Conservation (phyloP, 1,139 yeast genomes). For the Arxiozyma heterogenica region DNA sequence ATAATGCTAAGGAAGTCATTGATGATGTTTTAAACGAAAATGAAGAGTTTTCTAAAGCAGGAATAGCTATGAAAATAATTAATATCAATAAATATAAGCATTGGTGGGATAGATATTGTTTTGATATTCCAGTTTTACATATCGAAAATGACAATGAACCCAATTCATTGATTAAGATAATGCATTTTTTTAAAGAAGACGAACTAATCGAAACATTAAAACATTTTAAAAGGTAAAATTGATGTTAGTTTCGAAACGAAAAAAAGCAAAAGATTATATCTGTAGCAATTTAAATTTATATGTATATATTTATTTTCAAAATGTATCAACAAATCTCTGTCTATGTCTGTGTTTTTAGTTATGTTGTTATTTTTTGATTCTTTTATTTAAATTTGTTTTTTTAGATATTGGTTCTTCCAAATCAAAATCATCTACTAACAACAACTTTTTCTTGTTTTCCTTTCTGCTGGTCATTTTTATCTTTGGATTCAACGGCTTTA, state of each 20-base stretch:
- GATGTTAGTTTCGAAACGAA: background rate
- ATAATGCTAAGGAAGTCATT: slow-evolving; percentile 54
- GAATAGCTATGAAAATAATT: slow-evolving; percentile 38
- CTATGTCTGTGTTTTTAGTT: background rate
- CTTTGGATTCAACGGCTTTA: slow-evolving; percentile 13
- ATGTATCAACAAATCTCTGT: background rate
- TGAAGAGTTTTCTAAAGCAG: slow-evolving; percentile 17
- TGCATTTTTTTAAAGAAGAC: slow-evolving; percentile 63
- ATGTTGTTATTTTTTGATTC: background rate
- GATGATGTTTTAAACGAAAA: slow-evolving; percentile 30
- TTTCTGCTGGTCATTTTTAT: slow-evolving; percentile 10
- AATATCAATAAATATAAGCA: slow-evolving; percentile 63
- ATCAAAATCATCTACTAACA: slow-evolving; percentile 18
- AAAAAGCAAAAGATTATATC: background rate
- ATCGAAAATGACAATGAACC: slow-evolving; percentile 42
- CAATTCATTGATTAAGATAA: slow-evolving; percentile 48
- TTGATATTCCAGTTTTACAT: slow-evolving; percentile 85
- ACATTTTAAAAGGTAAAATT: slow-evolving; percentile 6
- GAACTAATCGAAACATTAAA: slow-evolving; percentile 46
- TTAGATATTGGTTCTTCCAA: background rate
- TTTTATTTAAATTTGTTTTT: slow-evolving; percentile 2
- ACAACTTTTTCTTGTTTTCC: slow-evolving; percentile 17
- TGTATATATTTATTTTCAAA: background rate
- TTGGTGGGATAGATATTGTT: slow-evolving; percentile 79
- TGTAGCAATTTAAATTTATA: background rate